Evolutionary conservation across 2,329 filamentous ascomycete species (phyloP), one percentile per base, ranked within the genome.

Genomic region (Claviceps sp.): DNA sequence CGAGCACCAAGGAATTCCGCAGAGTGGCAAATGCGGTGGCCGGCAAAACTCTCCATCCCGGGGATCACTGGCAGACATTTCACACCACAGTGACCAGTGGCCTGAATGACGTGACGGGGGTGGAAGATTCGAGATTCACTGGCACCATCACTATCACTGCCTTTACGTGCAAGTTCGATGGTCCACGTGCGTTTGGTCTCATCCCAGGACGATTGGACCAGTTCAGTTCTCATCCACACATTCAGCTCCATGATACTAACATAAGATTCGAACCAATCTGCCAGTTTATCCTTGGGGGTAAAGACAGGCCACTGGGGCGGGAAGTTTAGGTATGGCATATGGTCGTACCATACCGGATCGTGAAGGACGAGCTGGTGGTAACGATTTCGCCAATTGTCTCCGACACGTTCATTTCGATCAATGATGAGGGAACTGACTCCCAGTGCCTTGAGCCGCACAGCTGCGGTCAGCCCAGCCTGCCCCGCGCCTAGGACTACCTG

Each of bases 231-330:
- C 0, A 71, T 77, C 83, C 82, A 86, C 26, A 85, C 74, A 55
- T 86, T 83, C 42, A 87, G 72, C 58, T 87, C 84, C n/a, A 86
- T 70, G 0, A 79, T 64, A 5, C 69, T 74, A 0, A 76, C 82
- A 56, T 87, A 86, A 0, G 75, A 68, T 56, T 85, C 82, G 55
- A 86, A 81, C 66, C 79, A 87, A 44, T 85, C 79, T 1, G 73
- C 84, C 0, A 86, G 68, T 60, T 86, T 86, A 63, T 86, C 82
- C 60, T 86, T 86, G 5, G 82, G 81, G 0, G 82, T 85, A 62
- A 84, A 87, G 16, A 84, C 68, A 3, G 83, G 83, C 83, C 83
- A 87, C 50, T 74, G 73, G 0, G 72, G 60, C 0, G 83, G 84
- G 60, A 86, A 87, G 0, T 69, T 67, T 4, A 87, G 58, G 61